Percentiles rank a stretch among this genome's conserved stretches.
Evolutionary conservation across 108 stramenopile genomes (phyloP).

Genomic region (Skeletonema potamos): DNA sequence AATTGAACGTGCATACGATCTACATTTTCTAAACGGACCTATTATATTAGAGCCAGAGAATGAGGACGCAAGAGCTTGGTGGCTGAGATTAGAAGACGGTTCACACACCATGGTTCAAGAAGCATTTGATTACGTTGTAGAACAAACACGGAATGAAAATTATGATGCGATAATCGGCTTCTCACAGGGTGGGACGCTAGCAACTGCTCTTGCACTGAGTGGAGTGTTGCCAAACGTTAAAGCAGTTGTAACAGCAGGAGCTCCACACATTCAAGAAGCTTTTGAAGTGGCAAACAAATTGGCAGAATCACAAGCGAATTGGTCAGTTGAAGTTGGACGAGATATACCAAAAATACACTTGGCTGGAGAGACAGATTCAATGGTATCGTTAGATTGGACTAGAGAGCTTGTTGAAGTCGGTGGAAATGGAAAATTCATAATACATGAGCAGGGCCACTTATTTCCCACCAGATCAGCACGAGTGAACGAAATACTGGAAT

Average conservation of each 20-base stretch:
- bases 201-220: slow-evolving; percentile 55
- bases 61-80: slow-evolving; percentile 47
- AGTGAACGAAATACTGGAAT: slow-evolving; percentile 62
- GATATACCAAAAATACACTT: slow-evolving; percentile 71
- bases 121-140: slow-evolving; percentile 56
- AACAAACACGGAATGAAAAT: slow-evolving; percentile 30
- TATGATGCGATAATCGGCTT: slow-evolving; percentile 70
- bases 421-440: slow-evolving; percentile 58
- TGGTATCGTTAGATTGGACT: slow-evolving; percentile 61
- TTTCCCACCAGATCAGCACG: slow-evolving; percentile 67
- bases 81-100: slow-evolving; percentile 49
- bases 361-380: slow-evolving; percentile 66
- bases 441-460: slow-evolving; percentile 75
- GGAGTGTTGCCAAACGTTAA: slow-evolving; percentile 53
- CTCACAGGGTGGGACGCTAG: slow-evolving; percentile 74
- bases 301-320: neutral
- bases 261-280: slow-evolving; percentile 57
- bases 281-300: slow-evolving; percentile 38
- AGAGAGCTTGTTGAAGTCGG: slow-evolving; percentile 46
- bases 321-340: slow-evolving; percentile 23
- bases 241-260: slow-evolving; percentile 71
- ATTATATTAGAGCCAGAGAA: slow-evolving; percentile 18
- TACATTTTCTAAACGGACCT: slow-evolving; percentile 67
- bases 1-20: slow-evolving; percentile 53
- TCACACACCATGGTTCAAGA: slow-evolving; percentile 45